Conservation (phyloP, 768 basidiomycete species). For the Russula compacta region DNA sequence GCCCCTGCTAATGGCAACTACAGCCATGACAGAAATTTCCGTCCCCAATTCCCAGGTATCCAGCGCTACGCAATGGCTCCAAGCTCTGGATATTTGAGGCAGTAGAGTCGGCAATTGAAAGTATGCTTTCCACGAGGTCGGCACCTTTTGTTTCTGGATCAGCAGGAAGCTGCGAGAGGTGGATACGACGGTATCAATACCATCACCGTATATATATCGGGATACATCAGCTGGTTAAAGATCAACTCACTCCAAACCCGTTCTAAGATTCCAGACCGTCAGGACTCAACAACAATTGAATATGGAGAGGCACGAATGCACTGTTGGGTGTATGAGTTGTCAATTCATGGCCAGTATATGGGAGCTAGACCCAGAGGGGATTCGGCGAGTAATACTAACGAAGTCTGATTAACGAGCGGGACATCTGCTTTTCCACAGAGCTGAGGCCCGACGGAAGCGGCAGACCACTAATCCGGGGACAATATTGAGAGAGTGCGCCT, state of each 20-base stretch:
- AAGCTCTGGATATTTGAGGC: neutral
- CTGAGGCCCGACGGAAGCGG: too few species aligned
- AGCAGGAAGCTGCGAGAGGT: neutral
- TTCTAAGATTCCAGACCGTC: constrained; percentile 34
- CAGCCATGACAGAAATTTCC: neutral
- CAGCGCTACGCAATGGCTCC: too few species aligned
- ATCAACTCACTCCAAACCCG: constrained; percentile 34
- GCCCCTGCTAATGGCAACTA: neutral
- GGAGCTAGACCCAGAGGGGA: too few species aligned
- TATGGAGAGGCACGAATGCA: constrained; percentile 31
- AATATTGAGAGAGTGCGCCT: too few species aligned
- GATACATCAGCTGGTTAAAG: constrained; percentile 18
- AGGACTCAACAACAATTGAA: constrained; percentile 39
- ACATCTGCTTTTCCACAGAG: too few species aligned
- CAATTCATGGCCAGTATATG: constrained; percentile 21
- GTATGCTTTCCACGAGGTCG: neutral
- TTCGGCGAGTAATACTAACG: too few species aligned
- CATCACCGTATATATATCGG: too few species aligned
- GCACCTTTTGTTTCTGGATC: neutral
- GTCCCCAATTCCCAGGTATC: too few species aligned
- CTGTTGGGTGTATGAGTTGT: constrained; percentile 35
- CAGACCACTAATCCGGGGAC: too few species aligned
- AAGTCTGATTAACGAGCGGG: too few species aligned
- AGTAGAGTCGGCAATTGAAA: neutral
- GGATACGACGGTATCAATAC: neutral